Conservation (phyloP, 305 asterid species). For the Salvia sclarea region DNA sequence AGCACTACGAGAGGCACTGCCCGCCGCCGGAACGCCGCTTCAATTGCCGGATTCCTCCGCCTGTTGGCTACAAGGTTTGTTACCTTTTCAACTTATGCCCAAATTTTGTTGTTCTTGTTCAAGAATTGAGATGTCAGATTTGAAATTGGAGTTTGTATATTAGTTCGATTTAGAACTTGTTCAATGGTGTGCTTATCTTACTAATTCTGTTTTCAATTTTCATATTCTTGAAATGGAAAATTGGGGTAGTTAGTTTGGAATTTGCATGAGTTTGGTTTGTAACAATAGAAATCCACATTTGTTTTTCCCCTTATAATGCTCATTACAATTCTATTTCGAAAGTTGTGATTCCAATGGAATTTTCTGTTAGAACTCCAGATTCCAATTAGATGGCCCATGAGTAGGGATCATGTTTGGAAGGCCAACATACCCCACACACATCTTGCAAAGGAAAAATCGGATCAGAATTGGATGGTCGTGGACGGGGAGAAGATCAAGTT, state of each 20-base stretch:
- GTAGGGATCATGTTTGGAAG: slow-evolving; percentile 95
- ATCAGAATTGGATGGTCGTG: slow-evolving; percentile 93
- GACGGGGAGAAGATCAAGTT: slow-evolving; percentile 84
- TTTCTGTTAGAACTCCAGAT: slow-evolving; percentile 82
- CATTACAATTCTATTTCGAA: slow-evolving; percentile 30
- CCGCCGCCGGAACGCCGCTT: slow-evolving; percentile 76
- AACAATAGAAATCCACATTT: not conserved
- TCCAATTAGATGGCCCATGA: slow-evolving; percentile 88
- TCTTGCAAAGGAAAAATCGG: slow-evolving; percentile 87
- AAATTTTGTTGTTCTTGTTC: slow-evolving; percentile 13
- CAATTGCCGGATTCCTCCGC: slow-evolving; percentile 93
- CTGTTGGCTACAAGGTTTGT: slow-evolving; percentile 84
- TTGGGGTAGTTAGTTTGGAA: not conserved
- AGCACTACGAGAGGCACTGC: slow-evolving; percentile 96
- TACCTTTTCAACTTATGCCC: not conserved
- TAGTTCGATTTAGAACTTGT: too few species aligned
- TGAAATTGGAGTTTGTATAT: not conserved
- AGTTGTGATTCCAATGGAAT: slow-evolving; percentile 59
- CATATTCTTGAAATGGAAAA: slow-evolving; percentile 37
- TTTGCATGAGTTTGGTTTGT: slow-evolving; percentile 15
- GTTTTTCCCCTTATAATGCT: not conserved
- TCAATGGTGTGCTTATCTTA: not conserved
- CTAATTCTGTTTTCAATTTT: slow-evolving; percentile 31
- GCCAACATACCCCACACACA: slow-evolving; percentile 92
- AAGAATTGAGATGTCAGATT: not conserved